These are phyloP conservation scores for Aspergillus campestris DNA, from an alignment of 495 filamentous ascomycete species.

Conservation along the genomic window DNA sequence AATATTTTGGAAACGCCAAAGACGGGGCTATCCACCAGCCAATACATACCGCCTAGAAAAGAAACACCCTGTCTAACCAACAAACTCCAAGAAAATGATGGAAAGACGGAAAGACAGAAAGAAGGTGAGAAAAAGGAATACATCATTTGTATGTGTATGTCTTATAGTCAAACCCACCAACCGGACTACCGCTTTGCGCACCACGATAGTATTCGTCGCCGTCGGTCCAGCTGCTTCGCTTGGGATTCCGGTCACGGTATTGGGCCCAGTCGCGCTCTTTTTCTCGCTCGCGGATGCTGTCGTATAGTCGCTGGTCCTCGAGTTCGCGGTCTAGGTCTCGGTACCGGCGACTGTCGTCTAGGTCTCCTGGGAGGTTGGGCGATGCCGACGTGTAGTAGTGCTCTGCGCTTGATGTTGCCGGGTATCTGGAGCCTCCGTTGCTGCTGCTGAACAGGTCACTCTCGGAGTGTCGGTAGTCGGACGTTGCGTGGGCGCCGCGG, in stretches of 20 bases:
- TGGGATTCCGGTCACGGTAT: constrained; percentile 14
- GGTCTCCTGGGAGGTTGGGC: constrained; percentile 15
- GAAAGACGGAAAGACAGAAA: constrained; percentile 1
- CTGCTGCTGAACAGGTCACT: constrained; percentile 23
- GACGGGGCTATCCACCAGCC: not conserved
- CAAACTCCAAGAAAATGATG: constrained; percentile 1
- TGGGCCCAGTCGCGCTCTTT: constrained; percentile 22
- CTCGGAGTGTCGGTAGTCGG: constrained; percentile 35
- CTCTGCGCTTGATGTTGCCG: constrained; percentile 18
- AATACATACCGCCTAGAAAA: not conserved
- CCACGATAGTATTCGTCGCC: constrained; percentile 38
- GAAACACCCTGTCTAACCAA: not conserved
- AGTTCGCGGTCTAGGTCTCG: constrained; percentile 17
- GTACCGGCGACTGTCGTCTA: constrained; percentile 23
- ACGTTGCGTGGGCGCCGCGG: constrained; percentile 16
- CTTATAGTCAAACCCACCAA: constrained; percentile 27
- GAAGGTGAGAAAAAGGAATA: not conserved
- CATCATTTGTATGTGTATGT: constrained; percentile 19
- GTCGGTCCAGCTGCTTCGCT: constrained; percentile 17
- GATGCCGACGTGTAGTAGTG: constrained; percentile 20
- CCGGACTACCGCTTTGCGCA: constrained; percentile 25
- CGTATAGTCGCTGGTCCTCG: constrained; percentile 19
- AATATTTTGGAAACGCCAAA: too few species aligned
- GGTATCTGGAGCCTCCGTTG: constrained; percentile 11
- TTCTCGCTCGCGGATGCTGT: constrained; percentile 19